Percentiles rank a stretch among this genome's conserved stretches.
Conservation (phyloP, 495 filamentous ascomycete species). For the Hypomontagnella submonticulosa region DNA sequence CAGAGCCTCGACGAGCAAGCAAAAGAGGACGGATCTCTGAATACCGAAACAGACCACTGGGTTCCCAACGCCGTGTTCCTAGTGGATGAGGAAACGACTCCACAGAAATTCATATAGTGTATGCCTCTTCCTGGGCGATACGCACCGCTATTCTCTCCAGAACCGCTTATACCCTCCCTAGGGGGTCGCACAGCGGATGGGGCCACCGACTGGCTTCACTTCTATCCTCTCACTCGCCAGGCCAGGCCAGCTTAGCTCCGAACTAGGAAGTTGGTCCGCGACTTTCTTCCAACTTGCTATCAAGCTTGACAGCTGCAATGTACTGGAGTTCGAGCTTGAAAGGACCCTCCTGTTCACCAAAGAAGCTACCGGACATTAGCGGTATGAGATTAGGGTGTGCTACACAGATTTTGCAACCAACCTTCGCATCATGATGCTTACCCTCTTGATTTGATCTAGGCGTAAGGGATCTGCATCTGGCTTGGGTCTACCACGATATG, state of each 20-base stretch:
- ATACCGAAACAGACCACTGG: neutral
- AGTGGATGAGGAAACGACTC: neutral
- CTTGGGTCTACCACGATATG: slow-evolving; percentile 74
- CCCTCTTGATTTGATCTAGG: slow-evolving; percentile 65
- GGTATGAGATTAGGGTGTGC: slow-evolving; percentile 2
- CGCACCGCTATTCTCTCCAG: neutral
- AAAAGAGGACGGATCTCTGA: neutral
- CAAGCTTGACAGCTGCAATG: slow-evolving; percentile 35
- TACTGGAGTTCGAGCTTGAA: slow-evolving; percentile 67
- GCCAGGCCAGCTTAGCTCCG: neutral
- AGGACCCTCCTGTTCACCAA: slow-evolving; percentile 75
- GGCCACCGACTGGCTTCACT: neutral
- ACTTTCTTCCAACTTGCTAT: neutral
- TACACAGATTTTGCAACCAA: slow-evolving; percentile 48
- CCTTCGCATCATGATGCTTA: slow-evolving; percentile 84
- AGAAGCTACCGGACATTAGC: slow-evolving; percentile 65
- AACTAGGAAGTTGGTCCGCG: neutral
- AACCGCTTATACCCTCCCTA: neutral
- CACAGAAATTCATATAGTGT: too few species aligned
- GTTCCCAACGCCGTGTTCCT: neutral
- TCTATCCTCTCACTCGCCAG: neutral
- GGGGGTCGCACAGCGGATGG: neutral
- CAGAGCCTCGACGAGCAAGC: neutral
- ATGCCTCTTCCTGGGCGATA: too few species aligned
- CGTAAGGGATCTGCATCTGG: slow-evolving; percentile 67